These are phyloP conservation scores for Microbotryomycetes sp. DNA, from an alignment of 1,284 basidiomycete genomes.

Conservation along the genomic window DNA sequence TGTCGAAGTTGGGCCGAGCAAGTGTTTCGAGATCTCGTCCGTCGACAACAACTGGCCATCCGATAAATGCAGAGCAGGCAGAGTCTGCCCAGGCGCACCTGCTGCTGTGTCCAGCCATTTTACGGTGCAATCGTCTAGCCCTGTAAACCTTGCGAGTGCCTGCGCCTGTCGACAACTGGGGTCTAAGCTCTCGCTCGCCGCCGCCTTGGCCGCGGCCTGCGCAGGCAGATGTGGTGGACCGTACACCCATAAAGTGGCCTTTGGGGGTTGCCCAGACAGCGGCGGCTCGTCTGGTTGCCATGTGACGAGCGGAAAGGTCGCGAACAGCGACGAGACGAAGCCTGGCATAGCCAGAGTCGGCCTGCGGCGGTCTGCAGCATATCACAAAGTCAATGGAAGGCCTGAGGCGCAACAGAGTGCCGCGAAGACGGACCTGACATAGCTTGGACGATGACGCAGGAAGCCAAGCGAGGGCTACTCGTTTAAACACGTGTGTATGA, in stretches of 20 bases:
- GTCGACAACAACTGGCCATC: conserved; percentile 13
- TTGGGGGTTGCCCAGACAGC: neutral
- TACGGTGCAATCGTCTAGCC: neutral
- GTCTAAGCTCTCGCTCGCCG: conserved; percentile 18
- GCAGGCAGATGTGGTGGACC: conserved; percentile 8
- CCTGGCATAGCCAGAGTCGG: neutral
- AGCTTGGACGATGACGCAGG: too few relatives aligned
- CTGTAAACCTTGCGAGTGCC: conserved; percentile 13
- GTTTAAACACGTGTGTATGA: too few relatives aligned
- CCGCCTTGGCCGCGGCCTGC: neutral
- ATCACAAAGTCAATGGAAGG: too few relatives aligned
- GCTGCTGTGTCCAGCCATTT: conserved; percentile 5
- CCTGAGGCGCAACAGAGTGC: too few relatives aligned
- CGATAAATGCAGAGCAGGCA: conserved; percentile 17
- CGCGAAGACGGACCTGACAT: too few relatives aligned
- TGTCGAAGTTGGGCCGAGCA: too few relatives aligned
- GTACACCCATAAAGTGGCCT: conserved; percentile 16
- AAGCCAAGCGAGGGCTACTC: too few relatives aligned
- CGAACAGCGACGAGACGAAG: conserved; percentile 9
- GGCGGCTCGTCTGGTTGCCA: neutral
- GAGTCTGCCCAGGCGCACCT: conserved; percentile 6
- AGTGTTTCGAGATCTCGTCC: conserved; percentile 3
- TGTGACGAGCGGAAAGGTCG: conserved; percentile 20
- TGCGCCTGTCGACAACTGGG: conserved; percentile 13
- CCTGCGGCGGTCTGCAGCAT: neutral